These are phyloP conservation scores for Auxenochlorella pyrenoidosa DNA, from an alignment of 139 green algal genomes.

Conservation along the genomic window DNA sequence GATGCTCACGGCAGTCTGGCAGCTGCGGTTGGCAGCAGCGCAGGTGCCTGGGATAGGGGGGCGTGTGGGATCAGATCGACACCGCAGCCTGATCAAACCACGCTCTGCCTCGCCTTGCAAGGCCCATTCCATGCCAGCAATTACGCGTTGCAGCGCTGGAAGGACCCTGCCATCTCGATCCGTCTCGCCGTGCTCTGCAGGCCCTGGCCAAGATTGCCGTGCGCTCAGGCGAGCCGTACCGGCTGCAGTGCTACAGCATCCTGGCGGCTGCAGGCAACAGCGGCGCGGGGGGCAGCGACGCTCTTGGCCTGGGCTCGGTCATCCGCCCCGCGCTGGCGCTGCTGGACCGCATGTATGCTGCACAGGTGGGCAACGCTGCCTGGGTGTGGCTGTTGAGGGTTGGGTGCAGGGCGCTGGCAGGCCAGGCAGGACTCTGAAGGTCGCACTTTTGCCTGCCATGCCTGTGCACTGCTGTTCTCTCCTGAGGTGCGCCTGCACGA, in stretches of 20 bases:
- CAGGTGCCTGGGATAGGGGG: conserved; percentile 32
- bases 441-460: background rate
- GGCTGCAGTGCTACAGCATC: conserved; percentile 84
- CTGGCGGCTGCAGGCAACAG: conserved; percentile 45
- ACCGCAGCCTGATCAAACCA: background rate
- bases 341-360: conserved; percentile 80
- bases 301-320: conserved; percentile 38
- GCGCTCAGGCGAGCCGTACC: conserved; percentile 81
- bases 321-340: conserved; percentile 15
- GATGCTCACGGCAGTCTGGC: conserved; percentile 52
- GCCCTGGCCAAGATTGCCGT: conserved; percentile 78
- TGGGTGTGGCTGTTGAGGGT: background rate
- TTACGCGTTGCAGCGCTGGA: background rate
- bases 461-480: background rate
- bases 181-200: conserved; percentile 10
- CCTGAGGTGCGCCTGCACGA: background rate
- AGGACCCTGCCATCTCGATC: background rate
- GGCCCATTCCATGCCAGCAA: too few species aligned
- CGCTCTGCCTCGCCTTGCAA: too few species aligned
- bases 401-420: background rate
- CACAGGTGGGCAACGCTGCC: conserved; percentile 48
- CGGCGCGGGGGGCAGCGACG: conserved; percentile 29
- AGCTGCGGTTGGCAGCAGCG: conserved; percentile 43
- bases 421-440: too few species aligned
- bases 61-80: background rate